Evolutionary conservation across 2,329 filamentous ascomycete genomes (phyloP), one percentile per base, ranked within the genome.

Genomic region (Keithomyces neogunnii): DNA sequence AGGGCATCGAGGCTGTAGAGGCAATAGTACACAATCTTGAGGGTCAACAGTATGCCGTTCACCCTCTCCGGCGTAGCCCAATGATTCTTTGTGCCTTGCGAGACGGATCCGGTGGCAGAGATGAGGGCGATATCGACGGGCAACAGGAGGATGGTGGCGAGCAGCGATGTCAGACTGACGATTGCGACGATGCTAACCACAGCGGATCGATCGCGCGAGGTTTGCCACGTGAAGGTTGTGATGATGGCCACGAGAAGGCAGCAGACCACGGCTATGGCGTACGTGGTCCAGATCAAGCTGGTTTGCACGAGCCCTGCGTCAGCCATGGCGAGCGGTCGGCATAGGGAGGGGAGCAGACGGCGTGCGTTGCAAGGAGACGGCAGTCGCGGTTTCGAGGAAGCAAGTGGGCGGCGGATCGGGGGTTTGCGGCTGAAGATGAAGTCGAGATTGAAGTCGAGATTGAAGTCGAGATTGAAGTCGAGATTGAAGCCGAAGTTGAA

Each of bases 61-160:
- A 97, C 82, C 49, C 82, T 82, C 57, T 86, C 81, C 30, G 89
- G 88, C 0, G 88, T 95, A 9, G 93, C 93, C 93, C 93, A 99
- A 60, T 92, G 85, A 69, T 96, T 96, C 73, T 95, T 95, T 47
- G 79, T 78, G 53, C 93, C 93, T 35, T 86, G 75, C 47, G 82
- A 80, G 5, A 85, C 80, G 51, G 84, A 84, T 11, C 84, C 86
- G 0, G 93, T 99, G 5, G 90, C 89, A 2, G 92, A 96, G 46
- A 96, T 86, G 59, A 99, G 81, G 9, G 93, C 93, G 59, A 97
- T 89, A 68, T 99, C 93, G 67, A 97, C 92, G 29, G 93, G 93
- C 31, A 96, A 82, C 28, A 99, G 81, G 35, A 99, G 80, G 31
- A 96, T 85, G 1, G 93, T 99, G 11, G 93, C 93, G 50, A 99